Conservation (phyloP, 371 early-diverging fungal genomes). For the Mucor racemosus region DNA sequence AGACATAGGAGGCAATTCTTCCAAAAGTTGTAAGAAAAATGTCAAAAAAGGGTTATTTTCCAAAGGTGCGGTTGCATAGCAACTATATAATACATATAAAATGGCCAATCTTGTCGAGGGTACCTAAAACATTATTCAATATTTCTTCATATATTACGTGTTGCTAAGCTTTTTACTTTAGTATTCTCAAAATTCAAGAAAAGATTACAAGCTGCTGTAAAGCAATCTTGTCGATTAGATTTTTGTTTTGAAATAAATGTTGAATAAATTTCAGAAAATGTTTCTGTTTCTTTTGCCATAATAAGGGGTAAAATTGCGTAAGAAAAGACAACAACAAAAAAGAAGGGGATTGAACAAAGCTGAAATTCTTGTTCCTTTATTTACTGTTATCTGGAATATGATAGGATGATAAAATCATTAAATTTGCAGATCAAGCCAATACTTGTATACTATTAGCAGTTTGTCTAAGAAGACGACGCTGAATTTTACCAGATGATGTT, state of each 20-base stretch:
- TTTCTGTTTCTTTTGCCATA: constrained; percentile 6
- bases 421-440: not conserved
- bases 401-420: not conserved
- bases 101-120: constrained; percentile 32
- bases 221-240: constrained; percentile 10
- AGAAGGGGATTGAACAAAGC: not conserved
- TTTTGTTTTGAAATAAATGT: constrained; percentile 11
- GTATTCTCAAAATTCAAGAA: constrained; percentile 23
- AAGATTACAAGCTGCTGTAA: constrained; percentile 19
- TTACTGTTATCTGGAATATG: not conserved
- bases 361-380: too few relatives aligned
- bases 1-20: constrained; percentile 18
- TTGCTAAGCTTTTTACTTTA: constrained; percentile 10
- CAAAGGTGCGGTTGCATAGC: constrained; percentile 34
- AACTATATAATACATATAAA: constrained; percentile 45
- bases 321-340: not conserved
- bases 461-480: constrained; percentile 22
- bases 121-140: constrained; percentile 12
- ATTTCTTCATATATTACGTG: not conserved
- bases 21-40: constrained; percentile 46
- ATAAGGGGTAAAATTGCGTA: not conserved
- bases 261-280: constrained; percentile 18
- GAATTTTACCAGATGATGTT: constrained; percentile 39
- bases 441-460: not conserved
- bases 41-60: constrained; percentile 51